Evolutionary conservation across 345 rosid species (phyloP), one percentile per base, ranked within the genome.

Genomic region (Acer negundo): DNA sequence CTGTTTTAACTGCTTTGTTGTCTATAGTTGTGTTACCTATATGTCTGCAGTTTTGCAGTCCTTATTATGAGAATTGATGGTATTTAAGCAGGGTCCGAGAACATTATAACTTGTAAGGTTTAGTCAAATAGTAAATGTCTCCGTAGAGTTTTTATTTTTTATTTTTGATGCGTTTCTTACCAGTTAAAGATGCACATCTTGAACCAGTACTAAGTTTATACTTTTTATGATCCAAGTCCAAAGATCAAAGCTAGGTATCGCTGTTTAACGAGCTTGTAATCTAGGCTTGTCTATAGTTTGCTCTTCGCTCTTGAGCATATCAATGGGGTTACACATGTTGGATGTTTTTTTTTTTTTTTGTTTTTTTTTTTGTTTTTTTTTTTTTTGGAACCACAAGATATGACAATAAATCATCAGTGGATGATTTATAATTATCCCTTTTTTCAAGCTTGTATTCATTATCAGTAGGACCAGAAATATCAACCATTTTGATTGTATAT

Each of bases 101-200:
- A 17, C 69, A 62, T 24, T 44, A 31, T 31, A 31, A 31, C 38
- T 31, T 4, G 2, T 26, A 12, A 26, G 46, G 42, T 49, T 47
- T 62, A 24, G 19, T 62, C 10, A 16, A 46, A 11, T 19, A 24
- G 17, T 26, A 19, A 7, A 10, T 59, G 42, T 46, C 22, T 20
- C 5, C 22, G 4, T 46, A 24, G 8, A 24, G 10, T 70, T 38
- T 47, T 28, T 63, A 62, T 28, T 28, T 28, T 28, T 9, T 67
- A 64, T n/a, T n/a, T n/a, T n/a, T 42, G 23, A 44, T 69, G 47
- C 61, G 61, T 69, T 69, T 62, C 58, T 26, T 42, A 23, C 73
- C 35, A 26, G 46, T 28, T 77, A 62, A 28, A 17, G 7, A 47
- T 31, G 26, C 47, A 19, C 24, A 66, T 35, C 22, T 66, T 66